Evolutionary conservation across 1,284 basidiomycete genomes (phyloP).

Genomic region (Jaminaea rosea): DNA sequence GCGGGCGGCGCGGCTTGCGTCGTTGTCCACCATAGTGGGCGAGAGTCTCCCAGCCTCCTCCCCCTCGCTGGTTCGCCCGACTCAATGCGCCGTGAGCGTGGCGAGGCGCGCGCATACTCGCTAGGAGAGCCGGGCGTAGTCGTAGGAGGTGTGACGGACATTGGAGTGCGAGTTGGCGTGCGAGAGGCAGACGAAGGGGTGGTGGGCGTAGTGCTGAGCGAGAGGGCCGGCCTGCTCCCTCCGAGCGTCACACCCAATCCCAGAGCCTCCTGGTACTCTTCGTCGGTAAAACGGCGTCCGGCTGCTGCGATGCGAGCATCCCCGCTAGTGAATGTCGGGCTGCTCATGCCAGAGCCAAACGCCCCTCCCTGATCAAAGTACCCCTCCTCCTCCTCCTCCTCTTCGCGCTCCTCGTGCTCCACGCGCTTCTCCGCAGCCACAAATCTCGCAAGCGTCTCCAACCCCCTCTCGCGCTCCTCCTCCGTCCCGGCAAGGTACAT

Average conservation of each 20-base stretch:
- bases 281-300: neutral
- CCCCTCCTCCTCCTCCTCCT: neutral
- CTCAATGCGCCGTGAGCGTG: no score
- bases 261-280: neutral
- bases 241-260: neutral
- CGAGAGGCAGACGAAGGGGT: neutral
- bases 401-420: neutral
- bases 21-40: no score
- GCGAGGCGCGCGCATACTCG: neutral
- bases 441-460: conserved; percentile 36
- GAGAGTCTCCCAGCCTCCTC: no score
- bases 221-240: neutral
- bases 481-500: conserved; percentile 40
- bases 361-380: no score
- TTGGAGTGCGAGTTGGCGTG: neutral
- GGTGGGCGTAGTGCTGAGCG: neutral
- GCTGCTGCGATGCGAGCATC: no score
- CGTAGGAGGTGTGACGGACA: neutral
- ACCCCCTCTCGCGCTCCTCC: conserved; percentile 35
- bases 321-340: no score
- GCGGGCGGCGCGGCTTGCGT: neutral
- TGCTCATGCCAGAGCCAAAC: no score
- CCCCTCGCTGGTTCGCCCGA: no score
- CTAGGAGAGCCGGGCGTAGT: neutral
- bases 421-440: conserved; percentile 10